Percentiles rank a stretch among this genome's conserved stretches.
Conservation (phyloP, 352 stramenopile genomes). For the Aphanomyces invadans region DNA sequence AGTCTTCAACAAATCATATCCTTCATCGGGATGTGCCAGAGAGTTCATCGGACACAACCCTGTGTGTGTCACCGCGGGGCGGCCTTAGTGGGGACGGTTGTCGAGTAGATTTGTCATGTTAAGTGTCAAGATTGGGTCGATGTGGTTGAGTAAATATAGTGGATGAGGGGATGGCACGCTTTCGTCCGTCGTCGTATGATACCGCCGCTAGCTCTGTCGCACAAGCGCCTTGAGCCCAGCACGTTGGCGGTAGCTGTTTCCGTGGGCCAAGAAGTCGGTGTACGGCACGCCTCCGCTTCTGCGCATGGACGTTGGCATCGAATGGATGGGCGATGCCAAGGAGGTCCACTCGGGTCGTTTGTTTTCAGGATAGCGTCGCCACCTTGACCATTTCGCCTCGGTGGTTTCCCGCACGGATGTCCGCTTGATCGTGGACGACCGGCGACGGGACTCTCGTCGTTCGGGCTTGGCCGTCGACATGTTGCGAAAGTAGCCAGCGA, state of each 20-base stretch:
- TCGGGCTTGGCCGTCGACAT: background rate
- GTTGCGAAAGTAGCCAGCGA: conserved; percentile 16
- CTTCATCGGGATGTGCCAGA: too few relatives aligned
- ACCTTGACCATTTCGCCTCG: conserved; percentile 8
- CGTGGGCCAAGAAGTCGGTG: background rate
- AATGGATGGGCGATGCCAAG: background rate
- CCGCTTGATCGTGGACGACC: background rate
- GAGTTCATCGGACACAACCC: too few relatives aligned
- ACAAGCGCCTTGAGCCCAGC: background rate
- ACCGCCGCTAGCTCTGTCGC: background rate
- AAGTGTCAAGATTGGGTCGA: too few relatives aligned
- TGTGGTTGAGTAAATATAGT: too few relatives aligned
- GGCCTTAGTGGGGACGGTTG: too few relatives aligned
- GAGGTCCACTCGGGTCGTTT: background rate
- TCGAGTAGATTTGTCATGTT: too few relatives aligned
- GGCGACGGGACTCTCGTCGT: background rate
- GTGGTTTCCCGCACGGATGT: background rate
- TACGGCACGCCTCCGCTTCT: background rate
- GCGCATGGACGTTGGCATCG: background rate
- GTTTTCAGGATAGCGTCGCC: conserved; percentile 7
- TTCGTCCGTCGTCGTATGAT: too few relatives aligned
- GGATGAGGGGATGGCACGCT: too few relatives aligned
- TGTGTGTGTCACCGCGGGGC: too few relatives aligned
- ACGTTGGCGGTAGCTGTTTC: background rate
- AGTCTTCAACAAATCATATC: too few relatives aligned